A percentile compares a stretch with the other conserved stretches of the same genome.
These are phyloP conservation scores for Phylloporus scabripes DNA, from an alignment of 768 basidiomycete genomes.

Conservation along the genomic window DNA sequence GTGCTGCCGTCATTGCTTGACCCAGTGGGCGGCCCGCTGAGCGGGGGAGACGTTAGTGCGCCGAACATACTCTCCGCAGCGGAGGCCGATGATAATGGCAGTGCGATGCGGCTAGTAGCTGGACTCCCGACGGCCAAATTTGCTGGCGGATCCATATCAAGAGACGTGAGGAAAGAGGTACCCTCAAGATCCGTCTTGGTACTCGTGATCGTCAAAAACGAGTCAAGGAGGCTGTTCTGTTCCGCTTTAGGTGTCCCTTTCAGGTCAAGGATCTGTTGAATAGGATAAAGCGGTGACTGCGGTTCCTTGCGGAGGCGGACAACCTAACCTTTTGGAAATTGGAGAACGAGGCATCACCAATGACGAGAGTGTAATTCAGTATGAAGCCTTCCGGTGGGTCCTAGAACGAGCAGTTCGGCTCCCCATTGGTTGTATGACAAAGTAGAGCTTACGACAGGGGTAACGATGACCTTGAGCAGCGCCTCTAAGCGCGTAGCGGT, in stretches of 20 bases:
- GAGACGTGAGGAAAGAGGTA: constrained; percentile 85
- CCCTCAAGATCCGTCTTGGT: constrained; percentile 83
- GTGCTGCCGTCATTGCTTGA: constrained; percentile 41
- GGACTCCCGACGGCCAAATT: constrained; percentile 60
- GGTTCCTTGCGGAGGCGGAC: not conserved
- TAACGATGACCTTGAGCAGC: constrained; percentile 91
- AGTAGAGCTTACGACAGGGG: constrained; percentile 64
- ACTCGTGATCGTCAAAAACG: constrained; percentile 89
- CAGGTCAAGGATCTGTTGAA: constrained; percentile 79
- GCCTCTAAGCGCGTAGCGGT: constrained; percentile 81
- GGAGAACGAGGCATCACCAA: constrained; percentile 90
- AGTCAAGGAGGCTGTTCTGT: constrained; percentile 87
- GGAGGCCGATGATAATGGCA: constrained; percentile 37
- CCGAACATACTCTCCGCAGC: constrained; percentile 53
- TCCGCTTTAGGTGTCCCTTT: constrained; percentile 85
- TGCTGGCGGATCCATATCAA: constrained; percentile 91
- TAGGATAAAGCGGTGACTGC: constrained; percentile 4
- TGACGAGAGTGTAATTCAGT: constrained; percentile 89
- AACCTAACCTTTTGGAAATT: constrained; percentile 94
- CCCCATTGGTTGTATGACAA: not conserved
- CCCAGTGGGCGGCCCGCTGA: constrained; percentile 59
- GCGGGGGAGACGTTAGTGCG: constrained; percentile 53
- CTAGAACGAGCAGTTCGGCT: constrained; percentile 33
- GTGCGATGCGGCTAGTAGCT: constrained; percentile 53
- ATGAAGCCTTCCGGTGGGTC: constrained; percentile 94